Evolutionary conservation across 2,329 filamentous ascomycete species (phyloP).

Genomic region (Epicoccum nigrum): DNA sequence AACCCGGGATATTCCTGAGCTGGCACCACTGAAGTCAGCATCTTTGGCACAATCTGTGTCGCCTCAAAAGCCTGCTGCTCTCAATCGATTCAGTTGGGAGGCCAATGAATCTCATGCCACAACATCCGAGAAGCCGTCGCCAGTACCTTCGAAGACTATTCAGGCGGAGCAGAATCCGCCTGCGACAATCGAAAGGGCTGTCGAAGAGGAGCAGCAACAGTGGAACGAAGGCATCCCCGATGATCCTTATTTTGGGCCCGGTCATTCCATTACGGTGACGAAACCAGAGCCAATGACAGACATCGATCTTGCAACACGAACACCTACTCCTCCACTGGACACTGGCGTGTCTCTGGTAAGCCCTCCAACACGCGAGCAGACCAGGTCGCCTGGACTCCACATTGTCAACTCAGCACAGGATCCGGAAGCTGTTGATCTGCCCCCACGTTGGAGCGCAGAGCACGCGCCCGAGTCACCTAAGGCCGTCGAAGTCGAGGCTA

Average conservation of each 20-base stretch:
- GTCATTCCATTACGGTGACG: conserved; percentile 29
- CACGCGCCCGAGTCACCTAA: conserved; percentile 19
- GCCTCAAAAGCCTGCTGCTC: conserved; percentile 24
- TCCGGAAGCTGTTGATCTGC: conserved; percentile 47
- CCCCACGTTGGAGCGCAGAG: conserved; percentile 39
- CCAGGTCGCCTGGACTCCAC: conserved; percentile 46
- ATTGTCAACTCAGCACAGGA: conserved; percentile 51
- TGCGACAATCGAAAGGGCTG: conserved; percentile 22
- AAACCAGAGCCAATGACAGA: conserved; percentile 32
- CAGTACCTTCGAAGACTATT: conserved; percentile 18
- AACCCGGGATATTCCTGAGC: conserved; percentile 8
- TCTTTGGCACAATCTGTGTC: conserved; percentile 21
- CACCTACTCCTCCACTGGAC: conserved; percentile 26
- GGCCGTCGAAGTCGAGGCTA: conserved; percentile 16
- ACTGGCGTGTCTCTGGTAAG: conserved; percentile 22
- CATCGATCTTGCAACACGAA: conserved; percentile 17
- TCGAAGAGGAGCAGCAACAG: conserved; percentile 25
- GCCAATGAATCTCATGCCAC: conserved; percentile 20
- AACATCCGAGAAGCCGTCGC: conserved; percentile 19
- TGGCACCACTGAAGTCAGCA: conserved; percentile 13
- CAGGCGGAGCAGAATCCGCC: conserved; percentile 16
- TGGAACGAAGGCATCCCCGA: conserved; percentile 28
- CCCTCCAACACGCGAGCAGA: conserved; percentile 26
- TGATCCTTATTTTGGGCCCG: conserved; percentile 36
- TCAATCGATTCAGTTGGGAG: conserved; percentile 45